Evolutionary conservation across 768 basidiomycete genomes (phyloP).

Genomic region (Russula dissimulans): DNA sequence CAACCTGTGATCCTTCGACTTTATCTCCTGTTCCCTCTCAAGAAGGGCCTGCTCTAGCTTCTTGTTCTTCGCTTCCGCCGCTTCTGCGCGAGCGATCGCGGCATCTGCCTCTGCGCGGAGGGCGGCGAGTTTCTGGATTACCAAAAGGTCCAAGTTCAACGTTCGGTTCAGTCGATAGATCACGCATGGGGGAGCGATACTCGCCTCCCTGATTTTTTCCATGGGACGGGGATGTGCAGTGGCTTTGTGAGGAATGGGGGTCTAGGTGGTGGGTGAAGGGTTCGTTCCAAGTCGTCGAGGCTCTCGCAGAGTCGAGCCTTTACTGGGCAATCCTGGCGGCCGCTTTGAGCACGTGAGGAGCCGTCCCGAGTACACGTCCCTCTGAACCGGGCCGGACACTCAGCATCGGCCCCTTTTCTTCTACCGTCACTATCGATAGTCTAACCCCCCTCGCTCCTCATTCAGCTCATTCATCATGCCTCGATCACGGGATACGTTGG

Average conservation of each 20-base stretch:
- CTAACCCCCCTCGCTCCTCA: too few relatives aligned
- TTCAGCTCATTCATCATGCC: neutral
- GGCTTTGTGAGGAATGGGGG: neutral
- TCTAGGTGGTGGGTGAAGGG: neutral
- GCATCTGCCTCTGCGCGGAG: slow-evolving; percentile 10
- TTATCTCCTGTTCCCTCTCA: slow-evolving; percentile 11
- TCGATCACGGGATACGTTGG: too few relatives aligned
- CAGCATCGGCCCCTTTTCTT: too few relatives aligned
- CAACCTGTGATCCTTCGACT: slow-evolving; percentile 13
- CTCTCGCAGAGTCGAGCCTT: too few relatives aligned
- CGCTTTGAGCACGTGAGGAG: neutral
- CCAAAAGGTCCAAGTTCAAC: too few relatives aligned
- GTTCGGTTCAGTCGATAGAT: neutral
- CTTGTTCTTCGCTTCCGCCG: slow-evolving; percentile 3
- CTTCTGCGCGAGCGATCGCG: slow-evolving; percentile 1
- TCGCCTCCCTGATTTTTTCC: slow-evolving; percentile 13
- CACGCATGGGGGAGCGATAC: neutral
- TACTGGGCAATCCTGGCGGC: too few relatives aligned
- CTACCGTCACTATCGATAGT: too few relatives aligned
- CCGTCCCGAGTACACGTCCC: too few relatives aligned
- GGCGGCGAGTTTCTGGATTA: slow-evolving; percentile 5
- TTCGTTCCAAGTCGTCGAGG: neutral
- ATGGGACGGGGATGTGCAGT: neutral
- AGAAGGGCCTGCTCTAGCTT: slow-evolving; percentile 10
- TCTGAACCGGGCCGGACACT: neutral